These are phyloP conservation scores for Phytophthora pini DNA, from an alignment of 352 stramenopile genomes.

Conservation along the genomic window DNA sequence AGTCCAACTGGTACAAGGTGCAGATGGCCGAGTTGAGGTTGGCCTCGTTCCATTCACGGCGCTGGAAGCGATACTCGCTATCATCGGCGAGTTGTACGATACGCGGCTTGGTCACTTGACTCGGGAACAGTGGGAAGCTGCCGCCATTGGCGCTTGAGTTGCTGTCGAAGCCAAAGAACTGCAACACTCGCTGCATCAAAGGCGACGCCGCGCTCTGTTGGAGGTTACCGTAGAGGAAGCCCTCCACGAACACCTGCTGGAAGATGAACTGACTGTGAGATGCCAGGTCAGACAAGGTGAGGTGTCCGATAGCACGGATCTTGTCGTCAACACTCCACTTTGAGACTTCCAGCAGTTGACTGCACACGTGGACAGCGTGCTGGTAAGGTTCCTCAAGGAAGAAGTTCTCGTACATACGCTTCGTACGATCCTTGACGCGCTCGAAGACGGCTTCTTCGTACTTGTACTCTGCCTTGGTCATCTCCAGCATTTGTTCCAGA, in stretches of 20 bases:
- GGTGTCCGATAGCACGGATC: slow-evolving; percentile 64
- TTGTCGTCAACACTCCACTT: slow-evolving; percentile 91
- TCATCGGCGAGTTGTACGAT: slow-evolving; percentile 64
- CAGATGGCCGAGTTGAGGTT: slow-evolving; percentile 84
- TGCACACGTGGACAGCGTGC: slow-evolving; percentile 84
- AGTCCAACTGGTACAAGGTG: slow-evolving; percentile 70
- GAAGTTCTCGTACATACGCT: slow-evolving; percentile 90
- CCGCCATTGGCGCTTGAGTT: slow-evolving; percentile 10
- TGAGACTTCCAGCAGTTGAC: slow-evolving; percentile 74
- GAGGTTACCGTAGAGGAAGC: slow-evolving; percentile 80
- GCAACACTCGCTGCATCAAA: slow-evolving; percentile 59
- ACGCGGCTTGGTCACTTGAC: slow-evolving; percentile 52
- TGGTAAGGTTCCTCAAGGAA: slow-evolving; percentile 92
- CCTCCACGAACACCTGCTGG: slow-evolving; percentile 74
- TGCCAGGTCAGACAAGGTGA: slow-evolving; percentile 61
- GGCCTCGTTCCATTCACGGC: slow-evolving; percentile 68
- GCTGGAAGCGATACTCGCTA: slow-evolving; percentile 60
- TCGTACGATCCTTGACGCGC: slow-evolving; percentile 85
- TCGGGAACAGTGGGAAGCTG: slow-evolving; percentile 54
- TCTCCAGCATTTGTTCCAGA: slow-evolving; percentile 56
- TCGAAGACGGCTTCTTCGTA: slow-evolving; percentile 80
- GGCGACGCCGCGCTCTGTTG: slow-evolving; percentile 24
- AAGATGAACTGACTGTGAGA: slow-evolving; percentile 66
- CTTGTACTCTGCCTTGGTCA: slow-evolving; percentile 54
- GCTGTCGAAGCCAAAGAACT: slow-evolving; percentile 44